phyloP scores from a whole-genome alignment of 2,329 filamentous ascomycete genomes.

The Paraconiothyrium brasiliense region DNA sequence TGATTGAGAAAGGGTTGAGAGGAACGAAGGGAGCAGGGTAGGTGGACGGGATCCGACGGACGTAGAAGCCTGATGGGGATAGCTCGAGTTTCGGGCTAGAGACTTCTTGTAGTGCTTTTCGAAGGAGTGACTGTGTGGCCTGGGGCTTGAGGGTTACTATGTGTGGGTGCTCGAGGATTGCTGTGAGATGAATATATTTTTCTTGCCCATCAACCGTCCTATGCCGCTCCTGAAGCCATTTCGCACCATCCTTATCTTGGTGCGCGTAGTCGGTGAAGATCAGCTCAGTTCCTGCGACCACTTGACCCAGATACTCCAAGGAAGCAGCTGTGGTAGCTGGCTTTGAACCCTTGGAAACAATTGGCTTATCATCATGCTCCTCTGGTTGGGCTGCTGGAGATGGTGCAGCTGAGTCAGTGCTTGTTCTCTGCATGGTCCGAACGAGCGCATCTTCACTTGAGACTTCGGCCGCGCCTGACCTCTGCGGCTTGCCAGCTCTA shows the following conservation, averaged over 20 bases:
- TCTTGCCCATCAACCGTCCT: constrained; percentile 35
- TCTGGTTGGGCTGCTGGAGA: constrained; percentile 27
- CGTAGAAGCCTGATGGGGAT: constrained; percentile 37
- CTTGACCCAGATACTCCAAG: constrained; percentile 40
- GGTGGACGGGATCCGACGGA: constrained; percentile 41
- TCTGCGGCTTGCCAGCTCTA: constrained; percentile 12
- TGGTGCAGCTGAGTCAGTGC: constrained; percentile 33
- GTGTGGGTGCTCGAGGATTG: constrained; percentile 40
- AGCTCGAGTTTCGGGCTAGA: constrained; percentile 33
- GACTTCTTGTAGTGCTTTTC: constrained; percentile 35
- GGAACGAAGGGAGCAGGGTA: constrained; percentile 44
- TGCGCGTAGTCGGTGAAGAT: constrained; percentile 50
- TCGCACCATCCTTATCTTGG: constrained; percentile 34
- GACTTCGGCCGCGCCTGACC: constrained; percentile 10
- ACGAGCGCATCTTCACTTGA: constrained; percentile 35
- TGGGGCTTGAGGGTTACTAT: constrained; percentile 44
- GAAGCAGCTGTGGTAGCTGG: constrained; percentile 32
- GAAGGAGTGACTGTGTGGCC: constrained; percentile 40
- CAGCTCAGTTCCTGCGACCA: constrained; percentile 44
- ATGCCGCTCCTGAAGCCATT: constrained; percentile 40
- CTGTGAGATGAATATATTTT: constrained; percentile 43
- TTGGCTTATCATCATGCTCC: constrained; percentile 18
- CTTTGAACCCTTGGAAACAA: constrained; percentile 27
- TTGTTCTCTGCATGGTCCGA: constrained; percentile 35
- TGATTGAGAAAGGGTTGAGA: constrained; percentile 32